Base-by-base conservation (phyloP, 1,139 yeast genomes). In the Scheffersomyces parashehatae region DNA sequence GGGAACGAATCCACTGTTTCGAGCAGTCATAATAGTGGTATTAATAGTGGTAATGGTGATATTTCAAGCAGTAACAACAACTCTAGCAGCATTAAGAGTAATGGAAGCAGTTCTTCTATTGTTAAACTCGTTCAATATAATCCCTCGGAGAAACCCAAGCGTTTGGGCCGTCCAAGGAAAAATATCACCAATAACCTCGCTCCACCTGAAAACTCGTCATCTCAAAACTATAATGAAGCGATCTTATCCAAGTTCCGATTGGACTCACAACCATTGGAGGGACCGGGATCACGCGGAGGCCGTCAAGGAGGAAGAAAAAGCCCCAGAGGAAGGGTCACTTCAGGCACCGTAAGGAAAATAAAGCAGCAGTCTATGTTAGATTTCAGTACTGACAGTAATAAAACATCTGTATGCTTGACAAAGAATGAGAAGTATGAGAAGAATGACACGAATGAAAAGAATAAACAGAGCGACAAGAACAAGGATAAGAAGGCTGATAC, bases 251-350 rank as follows among this genome's bases (percentile, higher is more conserved):
- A 63, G 49, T 72, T 73, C 44, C 50, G 77, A 16, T 56, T 72
- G 12, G 76, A 73, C 49, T 52, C 59, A 16, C 55, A 58, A 29
- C 78, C 78, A 1, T 53, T 73, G 0, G 70, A 63, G 44, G 78
- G 78, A 0, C 75, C 77, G 0, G 78, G 78, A 0, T 71, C 77
- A 3, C 57, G 77, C 10, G 78, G 78, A 3, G 78, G 77, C 1
- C 62, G 59, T 41, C 38, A 42, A 11, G 57, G 57, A 2, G 48
- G 49, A 1, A 44, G 58, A 35, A 52, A 56, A 31, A 44, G 49
- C 5, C 64, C 67, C 11, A 55, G 63, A 33, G 75, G 76, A 0
- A 56, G 60, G 46, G 48, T 67, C 14, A 63, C 70, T 3, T 47
- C 59, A 2, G 59, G 55, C 8, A 47, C 57, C 1, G 36, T 59